A percentile compares a stretch with the other conserved stretches of the same genome.
Evolutionary conservation across 805 yeast species (phyloP).

Genomic region (Debaryomyces prosopidis): DNA sequence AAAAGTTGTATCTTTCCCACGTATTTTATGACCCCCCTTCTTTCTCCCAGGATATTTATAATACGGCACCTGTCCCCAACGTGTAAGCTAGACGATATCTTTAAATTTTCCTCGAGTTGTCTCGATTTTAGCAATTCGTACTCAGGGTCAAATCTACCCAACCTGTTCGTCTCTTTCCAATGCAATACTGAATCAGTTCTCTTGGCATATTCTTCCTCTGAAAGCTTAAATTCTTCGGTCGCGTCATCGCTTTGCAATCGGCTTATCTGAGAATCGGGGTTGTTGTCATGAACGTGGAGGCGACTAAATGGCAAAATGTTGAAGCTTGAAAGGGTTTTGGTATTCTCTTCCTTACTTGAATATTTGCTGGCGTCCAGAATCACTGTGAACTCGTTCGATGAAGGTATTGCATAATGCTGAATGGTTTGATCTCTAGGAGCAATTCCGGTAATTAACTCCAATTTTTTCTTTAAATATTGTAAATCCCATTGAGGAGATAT

Average conservation of each 20-base stretch:
- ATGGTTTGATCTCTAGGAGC: constrained; percentile 57
- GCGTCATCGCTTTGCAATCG: constrained; percentile 25
- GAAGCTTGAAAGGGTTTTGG: constrained; percentile 19
- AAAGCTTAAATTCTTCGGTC: constrained; percentile 43
- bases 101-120: constrained; percentile 30
- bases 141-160: constrained; percentile 73
- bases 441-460: constrained; percentile 76
- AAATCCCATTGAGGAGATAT: constrained; percentile 64
- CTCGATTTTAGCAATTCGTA: constrained; percentile 30
- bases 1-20: constrained; percentile 70
- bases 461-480: constrained; percentile 47
- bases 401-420: constrained; percentile 42
- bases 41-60: constrained; percentile 46
- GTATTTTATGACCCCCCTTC: constrained; percentile 71
- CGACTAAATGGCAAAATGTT: constrained; percentile 43
- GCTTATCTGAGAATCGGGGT: constrained; percentile 52
- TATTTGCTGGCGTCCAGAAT: constrained; percentile 16
- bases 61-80: constrained; percentile 57
- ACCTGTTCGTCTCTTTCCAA: constrained; percentile 70
- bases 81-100: constrained; percentile 25
- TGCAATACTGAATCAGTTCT: constrained; percentile 63
- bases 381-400: constrained; percentile 35
- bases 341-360: constrained; percentile 15
- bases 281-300: constrained; percentile 58
- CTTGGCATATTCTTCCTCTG: constrained; percentile 61